phyloP scores from a whole-genome alignment of 306 rosid genomes.

The Begonia masoniana region DNA sequence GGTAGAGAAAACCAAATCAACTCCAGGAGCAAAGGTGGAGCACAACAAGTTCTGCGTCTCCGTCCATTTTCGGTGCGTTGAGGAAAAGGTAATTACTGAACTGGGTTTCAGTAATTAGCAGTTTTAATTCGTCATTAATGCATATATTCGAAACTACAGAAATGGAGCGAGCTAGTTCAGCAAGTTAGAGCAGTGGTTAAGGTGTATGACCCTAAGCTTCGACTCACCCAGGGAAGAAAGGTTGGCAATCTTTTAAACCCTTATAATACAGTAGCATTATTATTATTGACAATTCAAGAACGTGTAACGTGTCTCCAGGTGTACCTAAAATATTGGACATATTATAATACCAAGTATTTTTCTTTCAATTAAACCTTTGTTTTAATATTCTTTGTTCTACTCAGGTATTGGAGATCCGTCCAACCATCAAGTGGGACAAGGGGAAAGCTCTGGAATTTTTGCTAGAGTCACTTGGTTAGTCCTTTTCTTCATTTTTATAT shows the following conservation, averaged over 20 bases:
- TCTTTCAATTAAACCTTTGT: neutral
- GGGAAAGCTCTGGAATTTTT: slow-evolving; percentile 91
- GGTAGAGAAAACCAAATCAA: slow-evolving; percentile 55
- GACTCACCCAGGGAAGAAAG: slow-evolving; percentile 86
- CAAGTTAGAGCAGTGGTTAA: slow-evolving; percentile 74
- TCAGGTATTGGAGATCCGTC: slow-evolving; percentile 92
- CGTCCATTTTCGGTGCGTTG: slow-evolving; percentile 94
- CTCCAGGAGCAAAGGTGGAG: slow-evolving; percentile 81
- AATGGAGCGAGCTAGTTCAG: slow-evolving; percentile 66
- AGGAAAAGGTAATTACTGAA: slow-evolving; percentile 52
- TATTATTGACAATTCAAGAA: too few species aligned
- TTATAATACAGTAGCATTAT: too few species aligned
- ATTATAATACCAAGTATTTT: neutral
- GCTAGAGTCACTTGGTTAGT: slow-evolving; percentile 85
- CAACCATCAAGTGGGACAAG: slow-evolving; percentile 96
- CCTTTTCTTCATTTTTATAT: slow-evolving; percentile 2
- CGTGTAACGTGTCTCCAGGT: too few species aligned
- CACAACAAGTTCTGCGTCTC: slow-evolving; percentile 80
- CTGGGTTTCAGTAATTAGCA: neutral
- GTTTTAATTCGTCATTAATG: neutral
- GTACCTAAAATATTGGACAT: neutral
- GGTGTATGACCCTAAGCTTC: slow-evolving; percentile 62
- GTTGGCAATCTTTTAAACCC: slow-evolving; percentile 13
- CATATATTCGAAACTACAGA: slow-evolving; percentile 18
- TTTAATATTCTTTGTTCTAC: slow-evolving; percentile 3